Base-by-base conservation (phyloP, 2,329 filamentous ascomycete species). In the Cladosporium sp. region DNA sequence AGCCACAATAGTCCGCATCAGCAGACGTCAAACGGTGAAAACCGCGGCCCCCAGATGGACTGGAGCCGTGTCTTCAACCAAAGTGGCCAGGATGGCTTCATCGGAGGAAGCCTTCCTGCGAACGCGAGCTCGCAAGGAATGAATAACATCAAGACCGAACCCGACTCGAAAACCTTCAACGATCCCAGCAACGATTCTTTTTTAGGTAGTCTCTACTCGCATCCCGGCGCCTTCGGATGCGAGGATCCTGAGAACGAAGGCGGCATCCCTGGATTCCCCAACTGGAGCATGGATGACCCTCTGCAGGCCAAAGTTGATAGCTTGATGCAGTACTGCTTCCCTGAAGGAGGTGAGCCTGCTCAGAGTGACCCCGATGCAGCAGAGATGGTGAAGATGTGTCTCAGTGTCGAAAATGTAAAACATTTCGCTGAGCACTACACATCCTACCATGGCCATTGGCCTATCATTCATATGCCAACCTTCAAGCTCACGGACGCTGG, bases 371-470 rank as follows among this genome's bases (percentile, higher is more conserved):
- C 78, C 81, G 49, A 45, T 30, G 70, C 74, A 69, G 64, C 72
- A 43, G 60, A 70, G 37, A 60, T 70, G 42, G 62, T 81, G 59
- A 76, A 75, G 66, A 67, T 71, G 59, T 86, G 85, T 67, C 82
- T 90, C 66, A 85, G 84, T 51, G 80, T 84, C 60, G 83, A 87
- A 65, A 88, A 88, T 71, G 80, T 90, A 69, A 86, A 85, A 76
- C 82, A 86, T 69, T 89, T 89, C 70, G 80, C 90, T 71, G 82
- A 86, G 66, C 81, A 86, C 67, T 90, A 88, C 77, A 84, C 82
- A 60, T 85, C 89, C 72, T 90, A 87, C 72, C 85, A 90, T 71
- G 81, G 84, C 61, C 88, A 92, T 72, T 89, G 89, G 76, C 85
- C 88, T 19, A 80, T 89, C 64, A 80, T 91, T 55, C 88, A 92